Evolutionary conservation across 2,329 filamentous ascomycete genomes (phyloP).

Genomic region (Geosmithia flava): DNA sequence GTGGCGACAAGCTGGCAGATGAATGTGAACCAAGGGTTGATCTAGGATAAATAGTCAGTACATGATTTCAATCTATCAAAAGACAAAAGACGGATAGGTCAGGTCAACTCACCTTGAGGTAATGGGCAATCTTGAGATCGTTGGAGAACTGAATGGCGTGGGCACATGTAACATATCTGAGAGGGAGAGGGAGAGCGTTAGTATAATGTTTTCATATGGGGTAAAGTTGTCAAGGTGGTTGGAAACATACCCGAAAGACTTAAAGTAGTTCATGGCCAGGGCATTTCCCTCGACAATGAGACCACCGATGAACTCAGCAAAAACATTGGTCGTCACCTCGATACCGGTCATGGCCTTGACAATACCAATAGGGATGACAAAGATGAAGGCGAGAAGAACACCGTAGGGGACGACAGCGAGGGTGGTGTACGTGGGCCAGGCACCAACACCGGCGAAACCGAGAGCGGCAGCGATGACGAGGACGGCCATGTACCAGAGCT

Average conservation of each 20-base stretch:
- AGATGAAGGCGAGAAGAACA: slow-evolving; percentile 23
- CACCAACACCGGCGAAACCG: slow-evolving; percentile 22
- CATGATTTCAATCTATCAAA: background rate
- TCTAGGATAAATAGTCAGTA: slow-evolving; percentile 10
- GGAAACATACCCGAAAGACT: slow-evolving; percentile 19
- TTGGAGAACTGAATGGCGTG: slow-evolving; percentile 29
- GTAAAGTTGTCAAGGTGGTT: slow-evolving; percentile 26
- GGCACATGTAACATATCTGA: slow-evolving; percentile 19
- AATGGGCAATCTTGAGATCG: slow-evolving; percentile 38
- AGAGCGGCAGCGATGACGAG: slow-evolving; percentile 20
- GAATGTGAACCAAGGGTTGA: slow-evolving; percentile 22
- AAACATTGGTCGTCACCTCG: slow-evolving; percentile 25
- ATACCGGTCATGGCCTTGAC: slow-evolving; percentile 31
- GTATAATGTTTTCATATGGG: slow-evolving; percentile 5
- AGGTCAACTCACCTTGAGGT: slow-evolving; percentile 23
- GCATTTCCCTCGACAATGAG: slow-evolving; percentile 21
- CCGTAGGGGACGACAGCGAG: slow-evolving; percentile 27
- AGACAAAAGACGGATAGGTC: slow-evolving; percentile 1
- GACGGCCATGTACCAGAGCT: slow-evolving; percentile 27
- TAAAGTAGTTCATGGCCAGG: slow-evolving; percentile 18
- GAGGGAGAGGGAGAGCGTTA: slow-evolving; percentile 4
- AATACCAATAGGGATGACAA: slow-evolving; percentile 28
- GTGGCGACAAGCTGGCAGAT: slow-evolving; percentile 20
- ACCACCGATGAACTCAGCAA: slow-evolving; percentile 29
- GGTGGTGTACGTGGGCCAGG: slow-evolving; percentile 27